Evolutionary conservation across 352 stramenopile genomes (phyloP).

Genomic region (Phytopythium sindhum): DNA sequence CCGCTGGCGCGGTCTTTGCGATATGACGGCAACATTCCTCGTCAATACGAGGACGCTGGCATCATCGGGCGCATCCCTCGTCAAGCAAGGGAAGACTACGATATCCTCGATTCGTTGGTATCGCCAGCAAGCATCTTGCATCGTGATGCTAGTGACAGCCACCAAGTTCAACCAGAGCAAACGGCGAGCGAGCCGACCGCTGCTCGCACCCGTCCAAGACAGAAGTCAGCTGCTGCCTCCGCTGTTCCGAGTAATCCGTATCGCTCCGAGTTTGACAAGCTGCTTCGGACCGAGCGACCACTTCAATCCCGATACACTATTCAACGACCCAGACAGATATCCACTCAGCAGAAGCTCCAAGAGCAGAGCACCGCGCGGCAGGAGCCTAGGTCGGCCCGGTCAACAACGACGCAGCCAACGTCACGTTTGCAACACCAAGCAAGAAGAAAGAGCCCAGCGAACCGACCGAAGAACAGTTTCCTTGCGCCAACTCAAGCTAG

Average conservation of each 20-base stretch:
- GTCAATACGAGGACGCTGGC: background rate
- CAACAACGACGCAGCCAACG: background rate
- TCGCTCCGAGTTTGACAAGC: conserved; percentile 38
- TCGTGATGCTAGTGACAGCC: background rate
- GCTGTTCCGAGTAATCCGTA: conserved; percentile 12
- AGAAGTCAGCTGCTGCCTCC: conserved; percentile 7
- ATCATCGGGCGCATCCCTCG: background rate
- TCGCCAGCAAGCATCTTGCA: background rate
- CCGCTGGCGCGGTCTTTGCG: background rate
- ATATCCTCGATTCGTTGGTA: conserved; percentile 41
- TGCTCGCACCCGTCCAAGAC: background rate
- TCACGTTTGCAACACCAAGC: conserved; percentile 7
- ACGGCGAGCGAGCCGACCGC: conserved; percentile 20
- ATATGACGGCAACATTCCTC: background rate
- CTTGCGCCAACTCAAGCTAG: conserved; percentile 67
- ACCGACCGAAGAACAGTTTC: conserved; percentile 48
- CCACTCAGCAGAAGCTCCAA: conserved; percentile 2
- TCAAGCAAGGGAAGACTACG: conserved; percentile 18
- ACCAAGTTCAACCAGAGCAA: conserved; percentile 16
- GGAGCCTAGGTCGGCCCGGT: background rate
- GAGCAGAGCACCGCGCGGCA: background rate
- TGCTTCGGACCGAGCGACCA: conserved; percentile 27
- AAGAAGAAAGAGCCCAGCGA: conserved; percentile 12
- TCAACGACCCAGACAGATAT: conserved; percentile 2
- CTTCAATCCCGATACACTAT: conserved; percentile 5